Evolutionary conservation across 2,329 filamentous ascomycete species (phyloP), one percentile per base, ranked within the genome.

Genomic region (Stemphylium vesicarium): DNA sequence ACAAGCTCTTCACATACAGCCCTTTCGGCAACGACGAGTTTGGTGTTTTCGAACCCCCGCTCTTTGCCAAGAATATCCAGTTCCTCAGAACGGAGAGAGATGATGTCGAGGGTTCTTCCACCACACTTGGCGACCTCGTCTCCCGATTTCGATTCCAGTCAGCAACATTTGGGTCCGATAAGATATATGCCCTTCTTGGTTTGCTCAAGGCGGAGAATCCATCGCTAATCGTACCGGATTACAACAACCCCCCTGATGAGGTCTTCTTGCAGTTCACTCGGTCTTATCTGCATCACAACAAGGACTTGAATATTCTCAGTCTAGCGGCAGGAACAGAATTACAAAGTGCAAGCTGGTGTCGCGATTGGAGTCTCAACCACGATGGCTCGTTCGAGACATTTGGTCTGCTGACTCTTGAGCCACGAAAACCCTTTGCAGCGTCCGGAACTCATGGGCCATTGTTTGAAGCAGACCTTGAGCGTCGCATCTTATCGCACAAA

Each of bases 141-240:
- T 24, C 22, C 10, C 41, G 11, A 22, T 59, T 58, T 20, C 42
- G 55, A 12, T 32, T 35, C 7, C 56, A 56, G 35, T 43, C 44
- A 26, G 49, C 53, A 10, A 52, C 48, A 8, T 49, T 56, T 26
- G 44, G 53, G 22, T 48, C 38, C 2, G 56, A 56, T 13, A 56
- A 53, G 18, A 45, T 59, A 32, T 59, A 59, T 16, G 47, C 47
- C 3, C 47, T 58, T 8, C 31, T 58, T 12, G 51, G 51, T 7
- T 42, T 57, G n/a, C 45, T 54, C 4, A 31, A 26, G 4, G n/a
- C 45, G 12, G 36, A 36, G 7, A 35, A 53, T 16, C 32, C 41
- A 11, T 47, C 41, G n/a, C 38, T 44, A 4, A 38, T 57, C 7
- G 29, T n/a, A 13, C 49, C 53, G 7, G 45, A 50, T 15, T 57